A percentile compares a stretch with the other conserved stretches of the same genome.
Evolutionary conservation across 257 asterid genomes (phyloP).

Genomic region (Solanum sparsipilum): DNA sequence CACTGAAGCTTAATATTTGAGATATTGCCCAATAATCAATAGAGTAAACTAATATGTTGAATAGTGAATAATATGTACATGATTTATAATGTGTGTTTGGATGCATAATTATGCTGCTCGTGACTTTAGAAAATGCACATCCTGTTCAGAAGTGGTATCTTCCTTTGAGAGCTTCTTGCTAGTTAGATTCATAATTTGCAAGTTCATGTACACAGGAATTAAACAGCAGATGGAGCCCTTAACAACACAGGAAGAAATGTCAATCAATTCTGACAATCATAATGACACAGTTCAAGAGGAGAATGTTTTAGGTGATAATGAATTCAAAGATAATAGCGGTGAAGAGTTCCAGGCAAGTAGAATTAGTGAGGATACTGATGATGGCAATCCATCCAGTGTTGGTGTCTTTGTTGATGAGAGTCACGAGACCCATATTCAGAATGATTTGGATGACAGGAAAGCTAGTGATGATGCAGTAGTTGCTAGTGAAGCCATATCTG

Average conservation of each 20-base stretch:
- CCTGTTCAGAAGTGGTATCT: neutral
- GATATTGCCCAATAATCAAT: neutral
- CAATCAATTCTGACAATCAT: slow-evolving; percentile 33
- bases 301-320: slow-evolving; percentile 28
- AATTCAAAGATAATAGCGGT: slow-evolving; percentile 20
- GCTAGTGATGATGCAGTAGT: slow-evolving; percentile 21
- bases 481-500: slow-evolving; percentile 33
- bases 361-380: slow-evolving; percentile 23
- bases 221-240: slow-evolving; percentile 55
- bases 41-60: neutral
- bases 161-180: neutral
- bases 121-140: neutral
- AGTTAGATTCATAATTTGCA: slow-evolving; percentile 2
- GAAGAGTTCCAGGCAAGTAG: slow-evolving; percentile 34
- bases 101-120: neutral
- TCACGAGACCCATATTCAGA: slow-evolving; percentile 14
- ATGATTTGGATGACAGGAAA: slow-evolving; percentile 26
- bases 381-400: slow-evolving; percentile 27
- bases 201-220: slow-evolving; percentile 29
- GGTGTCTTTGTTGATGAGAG: slow-evolving; percentile 12
- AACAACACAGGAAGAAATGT: slow-evolving; percentile 44
- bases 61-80: neutral
- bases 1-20: neutral
- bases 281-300: slow-evolving; percentile 25
- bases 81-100: neutral